phyloP scores from a whole-genome alignment of 2,329 filamentous ascomycete genomes.

The Sporothrix protearum region DNA sequence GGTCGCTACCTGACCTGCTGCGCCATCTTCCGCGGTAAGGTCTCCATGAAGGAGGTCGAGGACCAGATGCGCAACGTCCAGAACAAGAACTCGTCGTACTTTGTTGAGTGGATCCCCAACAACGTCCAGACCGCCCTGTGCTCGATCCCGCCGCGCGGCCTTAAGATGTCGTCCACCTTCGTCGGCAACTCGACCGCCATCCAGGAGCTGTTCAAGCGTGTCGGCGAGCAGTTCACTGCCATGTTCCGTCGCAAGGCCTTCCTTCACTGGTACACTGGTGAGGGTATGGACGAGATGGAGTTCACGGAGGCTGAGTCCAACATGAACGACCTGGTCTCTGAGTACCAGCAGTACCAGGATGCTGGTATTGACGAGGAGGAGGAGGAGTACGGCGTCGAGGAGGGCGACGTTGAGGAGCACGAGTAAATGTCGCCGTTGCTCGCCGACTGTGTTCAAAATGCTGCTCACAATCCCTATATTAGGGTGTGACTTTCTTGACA shows the following conservation, averaged over 20 bases:
- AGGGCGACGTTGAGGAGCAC: conserved; percentile 66
- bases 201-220: conserved; percentile 99
- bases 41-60: conserved; percentile 99
- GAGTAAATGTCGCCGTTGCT: conserved; percentile 21
- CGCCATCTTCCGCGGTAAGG: conserved; percentile 98
- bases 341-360: conserved; percentile 99
- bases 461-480: too few species aligned
- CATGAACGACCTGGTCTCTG: conserved; percentile 99
- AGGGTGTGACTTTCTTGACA: neutral
- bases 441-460: neutral
- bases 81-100: conserved; percentile 99
- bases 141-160: conserved; percentile 94
- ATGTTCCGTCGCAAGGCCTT: conserved; percentile 99
- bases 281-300: conserved; percentile 99
- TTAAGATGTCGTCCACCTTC: conserved; percentile 99
- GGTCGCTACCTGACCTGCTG: conserved; percentile 99
- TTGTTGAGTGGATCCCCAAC: conserved; percentile 99
- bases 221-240: conserved; percentile 98
- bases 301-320: conserved; percentile 99
- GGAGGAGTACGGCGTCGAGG: conserved; percentile 91
- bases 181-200: conserved; percentile 99
- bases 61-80: conserved; percentile 99
- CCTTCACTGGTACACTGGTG: conserved; percentile 99
- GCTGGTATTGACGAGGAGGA: conserved; percentile 95
- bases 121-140: conserved; percentile 99